phyloP scores from a whole-genome alignment of 2,329 filamentous ascomycete genomes.

The Ascocoryne sarcoides region DNA sequence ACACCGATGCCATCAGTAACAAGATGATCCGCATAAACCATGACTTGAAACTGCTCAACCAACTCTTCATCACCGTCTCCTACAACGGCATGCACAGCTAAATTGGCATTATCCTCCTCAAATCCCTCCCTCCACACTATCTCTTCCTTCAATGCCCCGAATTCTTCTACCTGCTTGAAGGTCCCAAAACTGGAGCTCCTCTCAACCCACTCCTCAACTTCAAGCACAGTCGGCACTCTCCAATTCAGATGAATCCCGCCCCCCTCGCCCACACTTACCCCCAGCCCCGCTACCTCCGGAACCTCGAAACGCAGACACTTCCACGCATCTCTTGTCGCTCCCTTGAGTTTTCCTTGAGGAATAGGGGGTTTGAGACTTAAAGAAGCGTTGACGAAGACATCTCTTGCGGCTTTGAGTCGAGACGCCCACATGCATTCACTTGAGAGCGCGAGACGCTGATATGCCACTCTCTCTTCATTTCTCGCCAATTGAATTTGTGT shows the following conservation, averaged over 20 bases:
- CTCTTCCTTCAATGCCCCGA: conserved; percentile 8
- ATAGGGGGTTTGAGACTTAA: conserved; percentile 4
- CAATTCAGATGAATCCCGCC: conserved; percentile 7
- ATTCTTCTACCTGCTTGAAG: background rate
- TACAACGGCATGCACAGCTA: conserved; percentile 5
- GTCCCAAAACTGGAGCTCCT: conserved; percentile 4
- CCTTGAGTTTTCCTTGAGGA: background rate
- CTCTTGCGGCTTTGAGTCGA: conserved; percentile 9
- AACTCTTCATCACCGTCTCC: background rate
- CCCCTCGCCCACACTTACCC: conserved; percentile 5
- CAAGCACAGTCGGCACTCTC: conserved; percentile 1
- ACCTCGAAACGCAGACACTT: conserved; percentile 8
- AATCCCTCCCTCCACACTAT: conserved; percentile 1
- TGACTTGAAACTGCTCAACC: conserved; percentile 7
- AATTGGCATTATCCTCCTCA: conserved; percentile 5
- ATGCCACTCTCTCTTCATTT: conserved; percentile 1
- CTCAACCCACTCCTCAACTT: conserved; percentile 5
- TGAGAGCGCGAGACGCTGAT: conserved; percentile 12
- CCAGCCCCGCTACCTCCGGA: conserved; percentile 15
- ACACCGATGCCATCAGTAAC: conserved; percentile 19
- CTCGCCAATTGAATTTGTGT: no score
- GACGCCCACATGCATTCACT: conserved; percentile 14
- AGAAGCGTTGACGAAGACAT: conserved; percentile 10
- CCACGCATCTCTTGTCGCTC: conserved; percentile 10
- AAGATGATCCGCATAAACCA: conserved; percentile 18